Evolutionary conservation across 495 filamentous ascomycete species (phyloP).

Genomic region (Patellaria atrata): DNA sequence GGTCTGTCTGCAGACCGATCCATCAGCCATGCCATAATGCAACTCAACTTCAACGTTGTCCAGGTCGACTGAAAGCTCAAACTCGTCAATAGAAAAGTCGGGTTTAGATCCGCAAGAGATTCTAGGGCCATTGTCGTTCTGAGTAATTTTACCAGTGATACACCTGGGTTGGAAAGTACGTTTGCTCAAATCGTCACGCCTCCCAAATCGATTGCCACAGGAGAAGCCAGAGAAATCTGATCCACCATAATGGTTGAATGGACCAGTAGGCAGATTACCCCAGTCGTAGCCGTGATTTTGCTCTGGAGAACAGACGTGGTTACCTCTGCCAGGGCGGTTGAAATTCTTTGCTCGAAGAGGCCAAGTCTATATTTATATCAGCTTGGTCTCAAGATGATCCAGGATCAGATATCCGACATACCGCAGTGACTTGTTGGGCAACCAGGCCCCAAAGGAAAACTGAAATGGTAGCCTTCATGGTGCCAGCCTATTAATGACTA

Average conservation of each 20-base stretch:
- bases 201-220: conserved; percentile 42
- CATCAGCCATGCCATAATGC: conserved; percentile 70
- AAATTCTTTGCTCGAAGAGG: conserved; percentile 40
- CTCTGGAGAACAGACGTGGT: conserved; percentile 58
- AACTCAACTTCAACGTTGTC: conserved; percentile 60
- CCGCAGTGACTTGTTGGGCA: conserved; percentile 42
- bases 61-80: conserved; percentile 56
- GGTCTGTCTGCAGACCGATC: conserved; percentile 61
- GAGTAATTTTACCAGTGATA: conserved; percentile 43
- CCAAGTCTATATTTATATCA: too few species aligned
- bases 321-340: conserved; percentile 53
- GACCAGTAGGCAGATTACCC: conserved; percentile 43
- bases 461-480: conserved; percentile 33
- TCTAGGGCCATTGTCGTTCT: conserved; percentile 34
- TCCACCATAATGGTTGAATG: conserved; percentile 52
- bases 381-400: too few species aligned
- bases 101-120: conserved; percentile 38
- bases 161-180: conserved; percentile 43
- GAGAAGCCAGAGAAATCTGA: conserved; percentile 60
- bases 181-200: conserved; percentile 28
- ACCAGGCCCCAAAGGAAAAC: conserved; percentile 40
- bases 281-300: conserved; percentile 61
- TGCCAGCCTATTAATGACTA: conserved; percentile 20
- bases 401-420: too few species aligned
- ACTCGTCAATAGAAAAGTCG: conserved; percentile 58